Evolutionary conservation across 768 basidiomycete genomes (phyloP), one percentile per base, ranked within the genome.

Genomic region (Calocybe cyanea): DNA sequence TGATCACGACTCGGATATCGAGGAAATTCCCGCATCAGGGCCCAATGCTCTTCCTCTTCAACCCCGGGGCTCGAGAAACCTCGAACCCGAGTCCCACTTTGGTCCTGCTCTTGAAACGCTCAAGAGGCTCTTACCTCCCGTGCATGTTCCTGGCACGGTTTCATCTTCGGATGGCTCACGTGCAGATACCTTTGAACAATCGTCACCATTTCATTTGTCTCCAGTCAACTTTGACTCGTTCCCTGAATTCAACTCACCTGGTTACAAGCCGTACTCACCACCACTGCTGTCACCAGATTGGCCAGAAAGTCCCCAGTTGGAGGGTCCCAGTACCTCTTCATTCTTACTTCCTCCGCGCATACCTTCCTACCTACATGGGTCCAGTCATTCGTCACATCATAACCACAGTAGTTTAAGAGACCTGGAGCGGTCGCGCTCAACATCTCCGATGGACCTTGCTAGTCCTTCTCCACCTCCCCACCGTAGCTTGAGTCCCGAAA

Each of bases 1-100:
- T 5, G 65, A 65, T 19, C 67, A 63, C 38, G 69, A 77, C 49
- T 83, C 81, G 14, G 81, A 83, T 41, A 60, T 74, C 39, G 81
- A 84, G 53, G 80, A 80, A 45, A 67, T 75, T 7, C 62, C 68
- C n/a, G 61, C 62, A 11, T 51, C 52, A 41, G 46, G 57, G 5
- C 49, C 58, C 20, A 53, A 60, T 35, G 54, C 58, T 21, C 47
- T 58, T 17, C 61, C 60, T 23, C 55, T 61, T 38, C 51, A 40
- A 17, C 55, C 46, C 21, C 57, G 49, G 45, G 37, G 25, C 10
- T 51, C 41, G 15, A 46, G 45, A 36, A 48, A 41, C 25, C 33
- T 23, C 20, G 46, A 49, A 0, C 15, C 34, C 7, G 46, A 38
- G 6, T 46, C 47, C 14, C 43, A 41, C 42, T 34, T 64, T 17